phyloP scores from a whole-genome alignment of 2,329 filamentous ascomycete species.

The Ceratocystis cubensis region DNA sequence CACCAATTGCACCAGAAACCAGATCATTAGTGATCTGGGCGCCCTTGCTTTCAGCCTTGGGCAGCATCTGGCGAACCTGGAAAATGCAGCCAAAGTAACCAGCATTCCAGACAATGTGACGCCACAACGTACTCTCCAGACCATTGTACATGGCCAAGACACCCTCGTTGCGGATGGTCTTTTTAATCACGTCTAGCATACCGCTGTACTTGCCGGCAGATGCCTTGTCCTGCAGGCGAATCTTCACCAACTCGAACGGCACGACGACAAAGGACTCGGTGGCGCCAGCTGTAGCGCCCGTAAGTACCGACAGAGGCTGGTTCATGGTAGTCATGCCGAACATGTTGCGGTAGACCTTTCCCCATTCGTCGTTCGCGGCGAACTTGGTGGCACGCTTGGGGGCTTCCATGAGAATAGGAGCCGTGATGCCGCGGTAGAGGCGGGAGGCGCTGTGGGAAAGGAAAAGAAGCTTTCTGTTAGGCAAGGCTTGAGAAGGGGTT shows the following conservation, averaged over 20 bases:
- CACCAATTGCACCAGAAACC: slow-evolving; percentile 73
- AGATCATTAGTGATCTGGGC: slow-evolving; percentile 78
- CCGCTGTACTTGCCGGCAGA: slow-evolving; percentile 79
- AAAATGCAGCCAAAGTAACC: slow-evolving; percentile 98
- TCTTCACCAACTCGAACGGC: slow-evolving; percentile 97
- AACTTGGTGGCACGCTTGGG: slow-evolving; percentile 94
- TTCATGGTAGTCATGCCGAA: slow-evolving; percentile 83
- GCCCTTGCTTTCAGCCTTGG: slow-evolving; percentile 66
- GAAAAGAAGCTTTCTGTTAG: neutral
- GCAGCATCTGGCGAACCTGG: slow-evolving; percentile 79
- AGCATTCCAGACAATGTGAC: slow-evolving; percentile 79
- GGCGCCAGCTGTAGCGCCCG: slow-evolving; percentile 85
- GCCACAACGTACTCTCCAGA: slow-evolving; percentile 91
- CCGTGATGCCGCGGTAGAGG: slow-evolving; percentile 88
- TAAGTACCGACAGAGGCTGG: slow-evolving; percentile 81
- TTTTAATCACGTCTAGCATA: slow-evolving; percentile 64
- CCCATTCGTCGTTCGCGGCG: slow-evolving; percentile 97
- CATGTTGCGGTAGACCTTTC: slow-evolving; percentile 75
- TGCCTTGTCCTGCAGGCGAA: slow-evolving; percentile 89
- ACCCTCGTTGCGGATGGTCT: slow-evolving; percentile 76
- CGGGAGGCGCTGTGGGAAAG: slow-evolving; percentile 54
- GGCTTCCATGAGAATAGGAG: slow-evolving; percentile 96
- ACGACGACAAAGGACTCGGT: slow-evolving; percentile 96
- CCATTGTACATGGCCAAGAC: slow-evolving; percentile 87
- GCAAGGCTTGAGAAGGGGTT: neutral